Conservation (phyloP, 257 asterid species). For the Ilex asprella region DNA sequence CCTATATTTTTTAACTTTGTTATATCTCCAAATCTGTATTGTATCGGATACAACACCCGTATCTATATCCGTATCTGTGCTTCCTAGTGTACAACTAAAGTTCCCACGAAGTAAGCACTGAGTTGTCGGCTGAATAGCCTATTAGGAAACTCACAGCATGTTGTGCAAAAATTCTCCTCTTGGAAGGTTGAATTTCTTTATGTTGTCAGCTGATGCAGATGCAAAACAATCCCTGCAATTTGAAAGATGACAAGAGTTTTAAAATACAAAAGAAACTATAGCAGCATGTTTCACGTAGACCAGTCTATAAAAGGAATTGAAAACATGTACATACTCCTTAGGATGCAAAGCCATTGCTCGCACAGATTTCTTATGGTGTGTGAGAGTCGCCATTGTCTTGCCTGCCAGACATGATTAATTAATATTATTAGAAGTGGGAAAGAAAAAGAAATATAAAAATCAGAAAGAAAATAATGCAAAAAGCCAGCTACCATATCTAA, state of each 20-base stretch:
- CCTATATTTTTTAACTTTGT: no score
- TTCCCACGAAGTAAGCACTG: no score
- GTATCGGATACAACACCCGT: no score
- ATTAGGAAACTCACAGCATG: slow-evolving; percentile 77
- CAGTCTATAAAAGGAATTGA: neutral
- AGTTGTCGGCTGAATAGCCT: no score
- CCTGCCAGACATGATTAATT: slow-evolving; percentile 43
- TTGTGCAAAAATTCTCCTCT: slow-evolving; percentile 96
- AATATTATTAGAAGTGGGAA: slow-evolving; percentile 12
- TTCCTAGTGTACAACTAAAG: no score
- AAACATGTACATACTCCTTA: slow-evolving; percentile 42
- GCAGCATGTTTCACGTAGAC: no score
- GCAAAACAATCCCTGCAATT: slow-evolving; percentile 79
- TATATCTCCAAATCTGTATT: no score
- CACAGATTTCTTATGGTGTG: slow-evolving; percentile 85
- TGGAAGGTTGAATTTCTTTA: slow-evolving; percentile 88
- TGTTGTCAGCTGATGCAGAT: slow-evolving; percentile 97
- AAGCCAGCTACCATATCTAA: slow-evolving; percentile 51
- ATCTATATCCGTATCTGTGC: no score
- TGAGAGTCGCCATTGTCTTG: slow-evolving; percentile 75
- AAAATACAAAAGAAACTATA: neutral
- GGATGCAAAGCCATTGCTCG: slow-evolving; percentile 89
- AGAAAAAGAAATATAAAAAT: slow-evolving; percentile 6
- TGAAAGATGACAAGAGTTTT: neutral
- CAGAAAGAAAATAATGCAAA: neutral